Percentiles rank a stretch among this genome's conserved stretches.
phyloP scores from a whole-genome alignment of 2,329 filamentous ascomycete genomes.

The Drechslerella coelobrocha region DNA sequence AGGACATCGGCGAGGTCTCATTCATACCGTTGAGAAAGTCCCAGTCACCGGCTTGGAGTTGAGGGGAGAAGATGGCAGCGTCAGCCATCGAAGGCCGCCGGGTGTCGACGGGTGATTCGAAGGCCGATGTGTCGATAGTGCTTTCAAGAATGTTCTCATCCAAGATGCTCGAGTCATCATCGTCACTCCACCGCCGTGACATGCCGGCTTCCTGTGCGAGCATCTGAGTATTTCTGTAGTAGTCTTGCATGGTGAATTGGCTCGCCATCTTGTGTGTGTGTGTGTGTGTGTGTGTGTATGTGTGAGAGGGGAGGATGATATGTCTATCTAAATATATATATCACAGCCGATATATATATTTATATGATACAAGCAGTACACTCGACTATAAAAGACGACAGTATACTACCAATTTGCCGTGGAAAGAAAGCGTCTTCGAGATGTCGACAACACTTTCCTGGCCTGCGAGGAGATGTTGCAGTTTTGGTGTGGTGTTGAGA shows the following conservation, averaged over 20 bases:
- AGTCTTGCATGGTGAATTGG: slow-evolving; percentile 49
- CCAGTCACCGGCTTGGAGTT: slow-evolving; percentile 67
- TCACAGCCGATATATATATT: slow-evolving; percentile 45
- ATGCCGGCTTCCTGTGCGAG: slow-evolving; percentile 47
- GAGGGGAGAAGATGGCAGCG: slow-evolving; percentile 59
- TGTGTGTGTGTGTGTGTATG: neutral
- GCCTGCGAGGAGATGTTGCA: slow-evolving; percentile 49
- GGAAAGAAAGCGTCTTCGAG: slow-evolving; percentile 14
- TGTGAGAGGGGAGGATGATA: slow-evolving; percentile 1
- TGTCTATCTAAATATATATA: slow-evolving; percentile 16
- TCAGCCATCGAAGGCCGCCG: slow-evolving; percentile 49
- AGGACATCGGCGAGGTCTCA: slow-evolving; percentile 63
- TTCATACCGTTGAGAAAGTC: slow-evolving; percentile 60
- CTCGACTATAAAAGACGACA: no score
- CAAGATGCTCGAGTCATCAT: slow-evolving; percentile 55
- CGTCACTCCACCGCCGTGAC: slow-evolving; percentile 54
- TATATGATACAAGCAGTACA: slow-evolving; percentile 12
- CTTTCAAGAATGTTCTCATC: slow-evolving; percentile 56
- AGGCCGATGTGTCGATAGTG: slow-evolving; percentile 54
- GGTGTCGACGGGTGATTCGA: slow-evolving; percentile 54
- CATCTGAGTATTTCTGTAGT: slow-evolving; percentile 45
- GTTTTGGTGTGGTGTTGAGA: slow-evolving; percentile 48
- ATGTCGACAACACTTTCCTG: slow-evolving; percentile 32
- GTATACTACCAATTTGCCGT: no score
- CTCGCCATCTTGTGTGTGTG: slow-evolving; percentile 29